phyloP scores from a whole-genome alignment of 2,329 filamentous ascomycete species.

The Calonectria pseudoturangicola region DNA sequence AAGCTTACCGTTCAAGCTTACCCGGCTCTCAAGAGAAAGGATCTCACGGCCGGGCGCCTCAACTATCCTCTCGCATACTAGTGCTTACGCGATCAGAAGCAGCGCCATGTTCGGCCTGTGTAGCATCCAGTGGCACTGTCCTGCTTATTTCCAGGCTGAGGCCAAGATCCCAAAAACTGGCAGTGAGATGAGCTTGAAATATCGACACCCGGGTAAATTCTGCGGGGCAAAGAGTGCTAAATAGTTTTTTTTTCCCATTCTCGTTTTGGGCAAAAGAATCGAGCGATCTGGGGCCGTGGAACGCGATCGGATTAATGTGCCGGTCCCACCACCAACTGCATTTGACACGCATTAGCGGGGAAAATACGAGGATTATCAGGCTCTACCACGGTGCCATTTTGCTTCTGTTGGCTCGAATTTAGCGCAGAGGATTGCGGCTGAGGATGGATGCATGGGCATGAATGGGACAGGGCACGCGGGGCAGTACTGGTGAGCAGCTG shows the following conservation, averaged over 20 bases:
- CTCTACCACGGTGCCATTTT: background rate
- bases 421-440: constrained; percentile 14
- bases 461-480: background rate
- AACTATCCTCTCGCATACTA: constrained; percentile 8
- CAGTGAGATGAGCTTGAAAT: background rate
- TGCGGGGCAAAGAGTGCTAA: too few species aligned
- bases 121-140: constrained; percentile 4
- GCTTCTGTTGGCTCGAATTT: constrained; percentile 12
- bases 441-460: background rate
- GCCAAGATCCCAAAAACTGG: background rate
- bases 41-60: background rate
- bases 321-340: background rate
- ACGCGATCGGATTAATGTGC: background rate
- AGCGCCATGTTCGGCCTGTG: background rate
- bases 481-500: background rate
- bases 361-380: constrained; percentile 11
- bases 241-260: background rate
- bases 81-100: constrained; percentile 1
- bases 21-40: background rate
- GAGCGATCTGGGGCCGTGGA: background rate
- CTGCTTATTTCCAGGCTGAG: constrained; percentile 13
- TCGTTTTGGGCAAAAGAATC: background rate
- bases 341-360: constrained; percentile 6
- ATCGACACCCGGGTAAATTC: background rate
- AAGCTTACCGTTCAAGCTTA: constrained; percentile 17